phyloP scores from a whole-genome alignment of 345 rosid genomes.

The Clarkia xantiana region DNA sequence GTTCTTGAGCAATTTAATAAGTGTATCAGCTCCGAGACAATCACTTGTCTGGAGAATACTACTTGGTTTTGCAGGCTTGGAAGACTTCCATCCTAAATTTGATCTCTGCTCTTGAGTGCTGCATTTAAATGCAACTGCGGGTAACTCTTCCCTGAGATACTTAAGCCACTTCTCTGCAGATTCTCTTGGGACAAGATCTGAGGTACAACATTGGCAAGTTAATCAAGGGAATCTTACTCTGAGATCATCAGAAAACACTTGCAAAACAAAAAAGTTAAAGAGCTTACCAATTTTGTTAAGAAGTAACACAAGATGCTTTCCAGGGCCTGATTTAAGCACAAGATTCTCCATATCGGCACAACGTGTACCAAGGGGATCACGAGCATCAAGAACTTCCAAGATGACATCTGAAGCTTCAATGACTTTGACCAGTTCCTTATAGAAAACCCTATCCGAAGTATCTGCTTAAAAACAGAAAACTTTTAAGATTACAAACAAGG shows the following conservation, averaged over 20 bases:
- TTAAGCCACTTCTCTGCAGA: slow-evolving; percentile 92
- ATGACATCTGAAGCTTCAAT: slow-evolving; percentile 87
- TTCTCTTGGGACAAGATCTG: slow-evolving; percentile 98
- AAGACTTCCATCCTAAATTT: slow-evolving; percentile 86
- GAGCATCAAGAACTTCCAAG: slow-evolving; percentile 87
- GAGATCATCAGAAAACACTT: no score
- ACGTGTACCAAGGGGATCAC: slow-evolving; percentile 90
- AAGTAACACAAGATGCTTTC: slow-evolving; percentile 69
- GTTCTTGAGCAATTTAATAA: slow-evolving; percentile 73
- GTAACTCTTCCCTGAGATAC: slow-evolving; percentile 88
- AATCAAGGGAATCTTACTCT: neutral
- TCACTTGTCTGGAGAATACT: slow-evolving; percentile 73
- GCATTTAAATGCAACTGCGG: slow-evolving; percentile 94
- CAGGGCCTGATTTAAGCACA: slow-evolving; percentile 74
- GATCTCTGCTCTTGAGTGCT: slow-evolving; percentile 88
- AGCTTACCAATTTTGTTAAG: slow-evolving; percentile 76
- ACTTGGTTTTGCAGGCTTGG: slow-evolving; percentile 55
- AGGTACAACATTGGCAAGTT: slow-evolving; percentile 3
- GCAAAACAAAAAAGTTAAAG: neutral
- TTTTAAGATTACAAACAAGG: neutral
- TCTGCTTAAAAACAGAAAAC: slow-evolving; percentile 23
- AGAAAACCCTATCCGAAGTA: slow-evolving; percentile 81
- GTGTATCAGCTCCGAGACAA: slow-evolving; percentile 96
- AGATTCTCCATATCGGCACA: slow-evolving; percentile 90
- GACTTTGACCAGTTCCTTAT: slow-evolving; percentile 88